Evolutionary conservation across 1,139 yeast genomes (phyloP).

Genomic region (Geotrichum europaeum): DNA sequence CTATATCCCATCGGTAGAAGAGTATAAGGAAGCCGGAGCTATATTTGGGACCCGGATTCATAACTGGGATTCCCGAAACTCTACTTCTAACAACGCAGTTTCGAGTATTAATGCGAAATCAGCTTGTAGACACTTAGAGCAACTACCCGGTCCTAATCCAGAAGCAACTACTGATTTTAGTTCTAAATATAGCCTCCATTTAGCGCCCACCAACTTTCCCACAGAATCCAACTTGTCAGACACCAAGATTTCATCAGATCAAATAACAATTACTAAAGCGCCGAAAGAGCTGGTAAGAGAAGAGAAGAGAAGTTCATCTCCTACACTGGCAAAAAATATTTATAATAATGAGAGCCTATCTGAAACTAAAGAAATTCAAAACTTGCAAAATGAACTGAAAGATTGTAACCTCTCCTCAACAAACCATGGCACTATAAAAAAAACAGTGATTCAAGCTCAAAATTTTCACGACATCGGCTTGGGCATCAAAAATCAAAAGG

Average conservation of each 20-base stretch:
- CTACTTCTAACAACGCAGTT: neutral
- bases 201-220: neutral
- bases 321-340: neutral
- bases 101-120: neutral
- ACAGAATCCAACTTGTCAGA: neutral
- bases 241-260: neutral
- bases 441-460: neutral
- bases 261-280: neutral
- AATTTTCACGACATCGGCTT: neutral
- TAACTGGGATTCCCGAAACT: constrained; percentile 29
- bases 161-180: neutral
- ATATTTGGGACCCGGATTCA: constrained; percentile 34
- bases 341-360: neutral
- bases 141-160: neutral
- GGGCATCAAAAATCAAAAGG: neutral
- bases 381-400: neutral
- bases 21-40: constrained; percentile 30
- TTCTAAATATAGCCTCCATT: neutral
- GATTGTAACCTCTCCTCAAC: neutral
- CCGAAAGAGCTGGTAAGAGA: neutral
- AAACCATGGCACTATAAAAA: neutral
- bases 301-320: neutral
- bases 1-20: constrained; percentile 17
- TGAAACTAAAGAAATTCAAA: neutral
- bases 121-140: neutral